Conservation (phyloP, 768 basidiomycete species). For the Boletellus sp. region DNA sequence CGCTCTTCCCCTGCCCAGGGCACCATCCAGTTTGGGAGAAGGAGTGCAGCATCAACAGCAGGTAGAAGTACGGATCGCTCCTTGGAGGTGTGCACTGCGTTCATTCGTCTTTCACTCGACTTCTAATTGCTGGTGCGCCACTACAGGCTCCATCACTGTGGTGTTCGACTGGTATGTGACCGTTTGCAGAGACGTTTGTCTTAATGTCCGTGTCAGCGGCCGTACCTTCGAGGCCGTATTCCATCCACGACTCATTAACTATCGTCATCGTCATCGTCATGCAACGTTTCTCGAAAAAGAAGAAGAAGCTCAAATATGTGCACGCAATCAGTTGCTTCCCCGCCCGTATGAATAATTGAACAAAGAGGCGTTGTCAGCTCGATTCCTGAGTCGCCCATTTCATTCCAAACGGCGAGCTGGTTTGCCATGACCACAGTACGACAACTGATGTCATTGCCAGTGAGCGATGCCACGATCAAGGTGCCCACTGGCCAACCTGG, state of each 20-base stretch:
- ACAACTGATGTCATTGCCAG: constrained; percentile 15
- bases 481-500: constrained; percentile 3
- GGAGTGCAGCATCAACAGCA: constrained; percentile 77
- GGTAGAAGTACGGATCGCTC: constrained; percentile 76
- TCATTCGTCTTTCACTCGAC: constrained; percentile 6
- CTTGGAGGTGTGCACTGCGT: constrained; percentile 50
- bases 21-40: not conserved
- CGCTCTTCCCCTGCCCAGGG: not conserved
- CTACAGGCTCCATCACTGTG: constrained; percentile 66
- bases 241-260: constrained; percentile 9
- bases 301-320: constrained; percentile 69
- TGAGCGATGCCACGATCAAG: constrained; percentile 46
- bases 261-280: constrained; percentile 6
- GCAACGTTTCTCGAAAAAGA: constrained; percentile 44
- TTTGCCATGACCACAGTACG: not conserved
- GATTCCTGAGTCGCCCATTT: constrained; percentile 67
- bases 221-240: constrained; percentile 63
- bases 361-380: constrained; percentile 56
- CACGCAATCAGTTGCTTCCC: not conserved
- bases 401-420: constrained; percentile 44
- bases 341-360: constrained; percentile 5
- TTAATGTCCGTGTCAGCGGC: constrained; percentile 48
- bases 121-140: constrained; percentile 1
- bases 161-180: constrained; percentile 67
- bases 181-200: constrained; percentile 7